A percentile compares a stretch with the other conserved stretches of the same genome.
Conservation (phyloP, 345 rosid species). For the Clausena lansium region DNA sequence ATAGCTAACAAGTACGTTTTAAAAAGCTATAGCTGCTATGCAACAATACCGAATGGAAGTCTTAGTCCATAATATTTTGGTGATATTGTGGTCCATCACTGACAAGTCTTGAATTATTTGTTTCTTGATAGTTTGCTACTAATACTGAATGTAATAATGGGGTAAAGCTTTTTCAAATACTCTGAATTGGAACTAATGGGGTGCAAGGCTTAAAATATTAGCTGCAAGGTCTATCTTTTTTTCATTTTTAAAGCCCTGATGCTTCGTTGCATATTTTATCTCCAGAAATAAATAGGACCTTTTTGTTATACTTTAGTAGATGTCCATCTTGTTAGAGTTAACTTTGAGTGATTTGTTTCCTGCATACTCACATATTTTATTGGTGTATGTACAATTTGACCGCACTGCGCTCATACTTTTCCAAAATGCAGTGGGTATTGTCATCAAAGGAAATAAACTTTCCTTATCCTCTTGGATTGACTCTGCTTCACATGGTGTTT, state of each 20-base stretch:
- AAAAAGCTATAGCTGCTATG: neutral
- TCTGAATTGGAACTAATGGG: neutral
- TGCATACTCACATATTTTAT: neutral
- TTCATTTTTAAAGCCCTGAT: neutral
- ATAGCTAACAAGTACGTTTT: too few species aligned
- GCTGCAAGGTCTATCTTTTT: neutral
- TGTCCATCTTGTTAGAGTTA: neutral
- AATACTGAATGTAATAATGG: neutral
- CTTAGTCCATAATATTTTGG: neutral
- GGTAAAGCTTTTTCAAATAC: neutral
- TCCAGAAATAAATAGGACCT: neutral
- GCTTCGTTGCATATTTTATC: neutral
- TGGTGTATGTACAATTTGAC: neutral
- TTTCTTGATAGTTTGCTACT: neutral
- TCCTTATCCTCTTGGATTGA: conserved; percentile 95
- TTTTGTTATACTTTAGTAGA: neutral
- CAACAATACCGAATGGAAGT: neutral
- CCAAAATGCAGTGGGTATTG: conserved; percentile 80
- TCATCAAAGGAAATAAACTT: conserved; percentile 97
- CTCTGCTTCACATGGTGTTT: conserved; percentile 93
- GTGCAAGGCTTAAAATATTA: neutral
- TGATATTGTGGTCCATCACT: neutral
- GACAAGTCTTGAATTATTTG: neutral
- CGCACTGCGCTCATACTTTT: neutral
- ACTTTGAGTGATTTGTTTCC: neutral